phyloP scores from a whole-genome alignment of 169 alveolate genomes.

The Eimeria tenella region DNA sequence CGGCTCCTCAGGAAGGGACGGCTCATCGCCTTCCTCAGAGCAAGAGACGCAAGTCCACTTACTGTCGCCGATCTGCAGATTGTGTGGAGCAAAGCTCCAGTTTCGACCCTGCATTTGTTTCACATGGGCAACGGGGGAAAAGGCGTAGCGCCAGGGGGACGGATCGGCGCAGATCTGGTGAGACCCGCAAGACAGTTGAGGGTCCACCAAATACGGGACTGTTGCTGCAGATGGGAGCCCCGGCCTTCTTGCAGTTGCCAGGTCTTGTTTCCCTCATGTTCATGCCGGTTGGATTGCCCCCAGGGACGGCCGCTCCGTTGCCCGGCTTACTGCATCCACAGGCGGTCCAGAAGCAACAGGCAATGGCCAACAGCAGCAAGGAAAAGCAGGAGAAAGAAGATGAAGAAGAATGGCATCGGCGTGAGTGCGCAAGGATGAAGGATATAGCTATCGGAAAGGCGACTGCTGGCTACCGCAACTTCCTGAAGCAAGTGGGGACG shows the following conservation, averaged over 20 bases:
- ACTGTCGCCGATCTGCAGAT: constrained; percentile 70
- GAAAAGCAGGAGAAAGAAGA: constrained; percentile 74
- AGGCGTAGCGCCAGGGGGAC: constrained; percentile 69
- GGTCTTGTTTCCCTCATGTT: constrained; percentile 79
- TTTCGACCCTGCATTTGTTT: constrained; percentile 37
- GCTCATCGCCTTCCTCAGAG: constrained; percentile 43
- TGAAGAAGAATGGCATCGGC: constrained; percentile 77
- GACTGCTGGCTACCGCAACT: constrained; percentile 84
- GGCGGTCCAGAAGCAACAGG: constrained; percentile 54
- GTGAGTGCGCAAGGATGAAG: constrained; percentile 83
- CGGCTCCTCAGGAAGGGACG: constrained; percentile 36
- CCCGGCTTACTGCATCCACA: constrained; percentile 64
- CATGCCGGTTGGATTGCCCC: constrained; percentile 63
- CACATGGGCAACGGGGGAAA: constrained; percentile 62
- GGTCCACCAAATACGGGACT: constrained; percentile 63
- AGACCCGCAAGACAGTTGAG: constrained; percentile 38
- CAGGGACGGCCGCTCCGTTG: constrained; percentile 58
- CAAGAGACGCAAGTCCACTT: constrained; percentile 59
- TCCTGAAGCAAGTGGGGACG: constrained; percentile 81
- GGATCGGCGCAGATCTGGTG: constrained; percentile 59
- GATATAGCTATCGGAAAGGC: constrained; percentile 87
- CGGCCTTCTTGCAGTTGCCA: constrained; percentile 75
- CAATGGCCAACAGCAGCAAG: constrained; percentile 64
- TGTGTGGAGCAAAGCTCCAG: constrained; percentile 13
- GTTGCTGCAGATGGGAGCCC: constrained; percentile 67